A percentile compares a stretch with the other conserved stretches of the same genome.
phyloP scores from a whole-genome alignment of 2,329 filamentous ascomycete species.

The Geoglossum cookeanum region DNA sequence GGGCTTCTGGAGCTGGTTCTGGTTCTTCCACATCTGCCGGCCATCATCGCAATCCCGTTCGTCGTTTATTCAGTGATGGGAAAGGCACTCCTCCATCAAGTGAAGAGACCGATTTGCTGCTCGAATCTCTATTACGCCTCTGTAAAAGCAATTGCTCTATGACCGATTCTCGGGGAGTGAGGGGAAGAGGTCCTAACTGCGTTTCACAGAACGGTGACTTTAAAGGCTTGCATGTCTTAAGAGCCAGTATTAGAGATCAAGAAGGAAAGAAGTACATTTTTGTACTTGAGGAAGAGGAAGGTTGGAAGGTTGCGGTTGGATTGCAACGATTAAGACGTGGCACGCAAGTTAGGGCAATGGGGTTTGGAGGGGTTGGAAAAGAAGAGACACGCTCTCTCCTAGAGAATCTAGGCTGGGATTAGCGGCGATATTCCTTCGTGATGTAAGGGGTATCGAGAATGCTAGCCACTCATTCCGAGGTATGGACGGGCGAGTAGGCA shows the following conservation, averaged over 20 bases:
- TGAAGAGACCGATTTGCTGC: slow-evolving; percentile 39
- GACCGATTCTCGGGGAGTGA: slow-evolving; percentile 19
- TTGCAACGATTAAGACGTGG: slow-evolving; percentile 41
- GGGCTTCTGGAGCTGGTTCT: slow-evolving; percentile 26
- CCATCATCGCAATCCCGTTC: slow-evolving; percentile 22
- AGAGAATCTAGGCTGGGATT: slow-evolving; percentile 5
- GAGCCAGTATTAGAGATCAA: slow-evolving; percentile 44
- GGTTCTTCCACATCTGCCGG: slow-evolving; percentile 23
- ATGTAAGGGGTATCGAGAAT: neutral
- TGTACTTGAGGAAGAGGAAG: slow-evolving; percentile 42
- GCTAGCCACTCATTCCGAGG: neutral
- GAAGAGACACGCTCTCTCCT: slow-evolving; percentile 25
- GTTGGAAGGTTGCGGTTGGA: slow-evolving; percentile 46
- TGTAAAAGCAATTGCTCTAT: slow-evolving; percentile 44
- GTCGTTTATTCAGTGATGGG: slow-evolving; percentile 21
- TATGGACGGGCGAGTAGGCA: neutral
- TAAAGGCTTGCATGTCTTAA: slow-evolving; percentile 40
- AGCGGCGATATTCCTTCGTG: neutral
- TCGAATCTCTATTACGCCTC: slow-evolving; percentile 34
- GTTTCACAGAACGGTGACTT: slow-evolving; percentile 24
- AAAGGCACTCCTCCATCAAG: slow-evolving; percentile 33
- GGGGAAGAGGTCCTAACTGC: slow-evolving; percentile 5
- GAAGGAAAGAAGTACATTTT: slow-evolving; percentile 49
- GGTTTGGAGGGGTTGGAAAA: slow-evolving; percentile 35
- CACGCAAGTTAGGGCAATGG: slow-evolving; percentile 38